Evolutionary conservation across 2,329 filamentous ascomycete genomes (phyloP).

Genomic region (Aspergillus terreus): DNA sequence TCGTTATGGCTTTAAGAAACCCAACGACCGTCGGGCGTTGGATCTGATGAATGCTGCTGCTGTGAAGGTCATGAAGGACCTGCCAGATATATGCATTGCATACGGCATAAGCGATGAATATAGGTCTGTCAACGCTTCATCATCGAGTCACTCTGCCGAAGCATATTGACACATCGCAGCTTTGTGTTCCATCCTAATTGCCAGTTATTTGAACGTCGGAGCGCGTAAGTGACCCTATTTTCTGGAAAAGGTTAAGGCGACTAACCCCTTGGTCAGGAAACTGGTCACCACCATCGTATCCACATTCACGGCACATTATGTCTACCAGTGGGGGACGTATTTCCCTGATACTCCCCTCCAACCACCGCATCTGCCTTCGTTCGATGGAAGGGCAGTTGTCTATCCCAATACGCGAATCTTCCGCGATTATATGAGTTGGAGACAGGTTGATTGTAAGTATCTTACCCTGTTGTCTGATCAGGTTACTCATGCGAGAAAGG

Average conservation of each 20-base stretch:
- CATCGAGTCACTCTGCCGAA: neutral
- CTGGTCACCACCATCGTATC: slow-evolving; percentile 87
- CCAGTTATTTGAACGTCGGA: slow-evolving; percentile 78
- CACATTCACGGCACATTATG: slow-evolving; percentile 88
- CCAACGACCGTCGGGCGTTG: slow-evolving; percentile 82
- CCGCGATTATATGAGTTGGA: slow-evolving; percentile 93
- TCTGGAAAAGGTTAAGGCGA: neutral
- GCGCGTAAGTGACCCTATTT: slow-evolving; percentile 53
- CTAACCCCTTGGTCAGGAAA: slow-evolving; percentile 59
- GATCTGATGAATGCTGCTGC: slow-evolving; percentile 94
- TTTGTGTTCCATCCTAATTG: slow-evolving; percentile 85
- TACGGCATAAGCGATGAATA: slow-evolving; percentile 97
- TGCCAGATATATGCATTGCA: slow-evolving; percentile 80
- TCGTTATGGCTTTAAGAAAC: slow-evolving; percentile 83
- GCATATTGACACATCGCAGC: slow-evolving; percentile 42
- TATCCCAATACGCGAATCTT: slow-evolving; percentile 82
- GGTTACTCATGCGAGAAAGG: slow-evolving; percentile 47
- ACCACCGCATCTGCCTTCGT: slow-evolving; percentile 71
- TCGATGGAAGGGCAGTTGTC: slow-evolving; percentile 86
- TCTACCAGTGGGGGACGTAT: slow-evolving; percentile 71
- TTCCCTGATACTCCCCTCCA: slow-evolving; percentile 71
- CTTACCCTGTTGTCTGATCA: neutral
- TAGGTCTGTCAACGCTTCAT: slow-evolving; percentile 36
- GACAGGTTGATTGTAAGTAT: slow-evolving; percentile 84
- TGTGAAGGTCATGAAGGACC: slow-evolving; percentile 73